Conservation (phyloP, 345 rosid genomes). For the Pugionium cornutum region DNA sequence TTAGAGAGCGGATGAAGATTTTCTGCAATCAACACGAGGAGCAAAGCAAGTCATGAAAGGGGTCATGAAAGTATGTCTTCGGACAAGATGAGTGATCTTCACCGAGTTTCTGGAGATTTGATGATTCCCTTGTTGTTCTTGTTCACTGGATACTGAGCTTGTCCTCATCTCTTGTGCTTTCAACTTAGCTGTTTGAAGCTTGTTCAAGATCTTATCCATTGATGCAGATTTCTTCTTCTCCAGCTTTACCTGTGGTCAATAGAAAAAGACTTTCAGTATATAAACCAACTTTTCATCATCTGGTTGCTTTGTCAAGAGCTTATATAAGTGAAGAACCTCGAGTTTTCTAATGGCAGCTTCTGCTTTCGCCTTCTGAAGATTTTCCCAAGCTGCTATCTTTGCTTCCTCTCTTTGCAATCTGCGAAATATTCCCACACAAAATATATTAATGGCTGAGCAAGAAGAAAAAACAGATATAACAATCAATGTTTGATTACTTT, state of each 20-base stretch:
- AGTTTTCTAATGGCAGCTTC: slow-evolving; percentile 89
- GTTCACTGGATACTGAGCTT: slow-evolving; percentile 42
- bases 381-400: slow-evolving; percentile 94
- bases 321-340: slow-evolving; percentile 52
- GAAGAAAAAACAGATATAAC: background rate
- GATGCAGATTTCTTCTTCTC: slow-evolving; percentile 88
- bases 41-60: slow-evolving; percentile 59
- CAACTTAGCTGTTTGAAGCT: slow-evolving; percentile 61
- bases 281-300: background rate
- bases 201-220: slow-evolving; percentile 78
- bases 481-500: slow-evolving; percentile 45
- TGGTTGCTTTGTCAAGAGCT: background rate
- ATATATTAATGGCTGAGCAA: slow-evolving; percentile 8
- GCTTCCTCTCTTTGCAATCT: slow-evolving; percentile 90
- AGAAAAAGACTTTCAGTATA: background rate
- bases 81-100: slow-evolving; percentile 45
- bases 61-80: slow-evolving; percentile 39
- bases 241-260: slow-evolving; percentile 60
- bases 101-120: slow-evolving; percentile 43
- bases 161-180: slow-evolving; percentile 80
- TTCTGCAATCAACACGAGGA: slow-evolving; percentile 46
- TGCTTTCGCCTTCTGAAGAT: slow-evolving; percentile 95
- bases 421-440: slow-evolving; percentile 8
- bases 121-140: background rate
- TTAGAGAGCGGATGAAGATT: slow-evolving; percentile 20